phyloP scores from a whole-genome alignment of 805 yeast genomes.

The Nakazawaea ambrosiae region DNA sequence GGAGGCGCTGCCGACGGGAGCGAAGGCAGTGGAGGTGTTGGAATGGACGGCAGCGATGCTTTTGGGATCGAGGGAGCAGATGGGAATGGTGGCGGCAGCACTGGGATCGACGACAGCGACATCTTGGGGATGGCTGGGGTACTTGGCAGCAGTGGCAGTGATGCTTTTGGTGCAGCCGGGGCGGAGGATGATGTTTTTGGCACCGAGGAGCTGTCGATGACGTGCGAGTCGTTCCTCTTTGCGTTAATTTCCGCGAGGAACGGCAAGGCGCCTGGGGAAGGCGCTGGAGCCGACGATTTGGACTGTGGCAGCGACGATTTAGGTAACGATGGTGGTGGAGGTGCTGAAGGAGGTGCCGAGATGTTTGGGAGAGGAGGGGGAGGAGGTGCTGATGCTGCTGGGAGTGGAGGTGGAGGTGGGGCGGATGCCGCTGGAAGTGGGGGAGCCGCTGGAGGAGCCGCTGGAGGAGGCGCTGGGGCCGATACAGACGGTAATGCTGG shows the following conservation, averaged over 20 bases:
- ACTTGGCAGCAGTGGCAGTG: conserved; percentile 14
- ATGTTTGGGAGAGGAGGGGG: conserved; percentile 11
- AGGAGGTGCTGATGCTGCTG: conserved; percentile 13
- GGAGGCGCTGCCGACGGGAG: conserved; percentile 16
- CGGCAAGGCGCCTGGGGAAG: conserved; percentile 39
- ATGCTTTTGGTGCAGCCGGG: conserved; percentile 14
- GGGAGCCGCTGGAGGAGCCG: conserved; percentile 18
- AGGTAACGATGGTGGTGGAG: conserved; percentile 22
- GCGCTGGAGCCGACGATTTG: conserved; percentile 14
- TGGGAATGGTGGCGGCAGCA: conserved; percentile 12
- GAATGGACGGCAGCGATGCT: conserved; percentile 13
- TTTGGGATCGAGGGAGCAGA: conserved; percentile 13
- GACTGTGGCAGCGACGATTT: conserved; percentile 3
- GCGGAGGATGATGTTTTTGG: conserved; percentile 15
- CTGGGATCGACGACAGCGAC: conserved; percentile 9
- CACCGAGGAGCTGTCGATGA: conserved; percentile 30
- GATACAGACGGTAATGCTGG: conserved; percentile 13
- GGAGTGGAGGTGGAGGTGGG: conserved; percentile 16
- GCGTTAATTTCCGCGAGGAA: conserved; percentile 53
- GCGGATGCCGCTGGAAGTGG: conserved; percentile 10
- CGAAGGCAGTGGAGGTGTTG: conserved; percentile 19
- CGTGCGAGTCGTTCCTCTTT: conserved; percentile 43
- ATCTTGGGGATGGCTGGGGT: conserved; percentile 4
- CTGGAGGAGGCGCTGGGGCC: conserved; percentile 18
- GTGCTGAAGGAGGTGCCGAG: conserved; percentile 14